Base-by-base conservation (phyloP, 352 stramenopile species). In the Phytopythium litorale region DNA sequence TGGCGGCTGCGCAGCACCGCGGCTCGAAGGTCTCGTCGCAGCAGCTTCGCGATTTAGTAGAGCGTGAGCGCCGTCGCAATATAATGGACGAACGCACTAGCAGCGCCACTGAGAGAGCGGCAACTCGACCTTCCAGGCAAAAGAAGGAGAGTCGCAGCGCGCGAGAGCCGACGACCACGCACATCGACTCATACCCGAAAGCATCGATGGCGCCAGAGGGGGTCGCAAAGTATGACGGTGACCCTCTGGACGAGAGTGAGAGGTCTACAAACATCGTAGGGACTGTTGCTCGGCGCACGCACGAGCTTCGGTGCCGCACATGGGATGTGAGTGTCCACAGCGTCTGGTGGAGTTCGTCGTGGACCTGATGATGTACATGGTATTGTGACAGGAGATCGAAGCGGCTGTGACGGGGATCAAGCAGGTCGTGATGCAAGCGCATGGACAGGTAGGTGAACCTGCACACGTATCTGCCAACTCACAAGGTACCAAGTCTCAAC, bases 21-120 rank as follows among this genome's bases (percentile, higher is more conserved):
- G 0, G 66, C 56, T 1, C 60, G 67, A 19, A 73, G 70, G 63
- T 71, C 15, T 85, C 75, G 15, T 81, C 76, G 7, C 71, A 88
- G 6, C 67, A 88, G 28, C 63, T 88, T 25, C 76, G 76, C 3
- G 67, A 84, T 55, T 54, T 87, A 25, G 73, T 84, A 11, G 68
- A 75, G 46, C 67, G 40, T 0, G 67, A 84, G 38, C 73, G 67
- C 18, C 58, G 13, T 32, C 52, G 33, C 5, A 32, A 3, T n/a
- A 19, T 19, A 28, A 25, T 6, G 37, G 16, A 21, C 11, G 35
- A 30, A 33, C 46, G 40, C 9, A 52, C 7, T n/a, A 51, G 45
- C 21, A 32, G 45, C 21, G 7, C 21, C 45, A 19, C 9, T 32
- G 8, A 35, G 23, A 28, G 25, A 38, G 13, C 32, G 12, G 6